phyloP scores from a whole-genome alignment of 768 basidiomycete species.

The Mycena metata region DNA sequence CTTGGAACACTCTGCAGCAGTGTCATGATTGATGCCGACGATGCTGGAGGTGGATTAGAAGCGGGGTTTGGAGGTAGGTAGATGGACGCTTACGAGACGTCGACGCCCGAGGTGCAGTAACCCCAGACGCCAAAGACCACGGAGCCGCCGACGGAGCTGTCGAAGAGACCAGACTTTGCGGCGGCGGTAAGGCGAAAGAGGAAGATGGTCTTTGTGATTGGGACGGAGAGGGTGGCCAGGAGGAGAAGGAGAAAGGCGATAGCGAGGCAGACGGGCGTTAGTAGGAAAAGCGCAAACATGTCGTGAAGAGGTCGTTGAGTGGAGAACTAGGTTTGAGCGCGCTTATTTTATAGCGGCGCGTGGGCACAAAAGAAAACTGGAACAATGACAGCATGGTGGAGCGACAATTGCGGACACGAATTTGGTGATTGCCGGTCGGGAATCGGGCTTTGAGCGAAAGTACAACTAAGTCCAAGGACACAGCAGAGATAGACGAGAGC shows the following conservation, averaged over 20 bases:
- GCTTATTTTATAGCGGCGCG: slow-evolving; percentile 28
- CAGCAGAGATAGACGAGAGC: too few species aligned
- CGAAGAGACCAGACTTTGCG: slow-evolving; percentile 48
- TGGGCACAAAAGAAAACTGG: neutral
- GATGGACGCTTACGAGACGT: slow-evolving; percentile 55
- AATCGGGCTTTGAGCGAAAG: neutral
- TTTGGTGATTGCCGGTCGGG: slow-evolving; percentile 12
- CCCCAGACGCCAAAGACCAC: slow-evolving; percentile 76
- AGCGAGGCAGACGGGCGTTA: slow-evolving; percentile 61
- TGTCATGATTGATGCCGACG: slow-evolving; percentile 55
- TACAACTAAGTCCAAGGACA: neutral
- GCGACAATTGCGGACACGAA: neutral
- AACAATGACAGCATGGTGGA: slow-evolving; percentile 23
- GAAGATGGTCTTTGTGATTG: slow-evolving; percentile 69
- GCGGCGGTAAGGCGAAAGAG: slow-evolving; percentile 64
- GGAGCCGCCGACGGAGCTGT: slow-evolving; percentile 50
- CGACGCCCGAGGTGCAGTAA: slow-evolving; percentile 65
- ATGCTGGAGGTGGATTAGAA: slow-evolving; percentile 49
- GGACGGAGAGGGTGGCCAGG: slow-evolving; percentile 72
- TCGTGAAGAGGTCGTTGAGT: slow-evolving; percentile 33
- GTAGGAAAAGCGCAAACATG: slow-evolving; percentile 39
- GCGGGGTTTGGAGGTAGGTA: slow-evolving; percentile 32
- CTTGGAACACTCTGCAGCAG: slow-evolving; percentile 60
- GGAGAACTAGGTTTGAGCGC: neutral
- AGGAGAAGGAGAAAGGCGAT: slow-evolving; percentile 72